Conservation (phyloP, 1,139 yeast species). For the Torulaspora globosa region DNA sequence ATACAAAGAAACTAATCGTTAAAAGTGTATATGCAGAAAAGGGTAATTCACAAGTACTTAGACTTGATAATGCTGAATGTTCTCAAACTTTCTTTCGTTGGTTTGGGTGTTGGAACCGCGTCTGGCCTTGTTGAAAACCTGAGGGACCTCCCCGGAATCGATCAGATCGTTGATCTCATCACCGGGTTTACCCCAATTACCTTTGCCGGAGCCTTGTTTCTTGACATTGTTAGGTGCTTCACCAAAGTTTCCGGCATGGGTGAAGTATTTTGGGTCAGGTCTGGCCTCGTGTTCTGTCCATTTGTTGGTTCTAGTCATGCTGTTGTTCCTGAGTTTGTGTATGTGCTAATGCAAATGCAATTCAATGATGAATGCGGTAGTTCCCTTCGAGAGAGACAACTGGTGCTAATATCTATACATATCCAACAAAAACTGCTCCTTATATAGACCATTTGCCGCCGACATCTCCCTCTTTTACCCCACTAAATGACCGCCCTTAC, state of each 20-base stretch:
- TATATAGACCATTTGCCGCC: constrained; percentile 5
- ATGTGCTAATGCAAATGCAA: neutral
- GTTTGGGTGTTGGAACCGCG: constrained; percentile 44
- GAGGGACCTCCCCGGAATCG: constrained; percentile 43
- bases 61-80: constrained; percentile 28
- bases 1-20: constrained; percentile 4
- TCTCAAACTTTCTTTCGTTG: constrained; percentile 39
- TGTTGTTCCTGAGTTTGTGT: neutral
- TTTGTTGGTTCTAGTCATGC: constrained; percentile 77
- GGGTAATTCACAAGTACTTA: neutral
- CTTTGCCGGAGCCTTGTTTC: constrained; percentile 81
- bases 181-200: constrained; percentile 70
- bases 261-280: constrained; percentile 66
- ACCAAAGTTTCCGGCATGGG: constrained; percentile 64
- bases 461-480: neutral
- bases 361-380: neutral
- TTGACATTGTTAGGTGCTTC: constrained; percentile 71
- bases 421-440: neutral
- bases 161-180: constrained; percentile 56
- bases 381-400: neutral
- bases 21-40: constrained; percentile 7
- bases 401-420: neutral
- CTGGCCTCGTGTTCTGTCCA: constrained; percentile 64
- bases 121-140: constrained; percentile 42
- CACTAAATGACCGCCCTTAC: neutral